Evolutionary conservation across 1,284 basidiomycete genomes (phyloP).

Genomic region (Ceratobasidium sp.): DNA sequence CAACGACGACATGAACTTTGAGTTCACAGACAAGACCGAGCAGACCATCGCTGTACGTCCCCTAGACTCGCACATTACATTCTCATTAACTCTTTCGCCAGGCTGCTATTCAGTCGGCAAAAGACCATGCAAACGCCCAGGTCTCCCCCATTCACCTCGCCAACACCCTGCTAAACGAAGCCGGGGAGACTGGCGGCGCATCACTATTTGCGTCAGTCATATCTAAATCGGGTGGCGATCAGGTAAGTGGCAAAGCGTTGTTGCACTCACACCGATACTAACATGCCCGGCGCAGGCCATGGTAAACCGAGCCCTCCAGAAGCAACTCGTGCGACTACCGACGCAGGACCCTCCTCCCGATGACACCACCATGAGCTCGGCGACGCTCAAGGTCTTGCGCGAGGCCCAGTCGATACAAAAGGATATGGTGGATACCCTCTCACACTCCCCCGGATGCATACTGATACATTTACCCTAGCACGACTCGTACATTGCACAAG

Average conservation of each 20-base stretch:
- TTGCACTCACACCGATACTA: neutral
- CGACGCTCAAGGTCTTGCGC: slow-evolving; percentile 76
- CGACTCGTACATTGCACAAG: slow-evolving; percentile 71
- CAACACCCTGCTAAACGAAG: slow-evolving; percentile 79
- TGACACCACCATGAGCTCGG: slow-evolving; percentile 75
- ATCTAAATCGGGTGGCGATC: slow-evolving; percentile 81
- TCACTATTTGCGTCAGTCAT: slow-evolving; percentile 83
- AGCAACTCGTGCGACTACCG: slow-evolving; percentile 80
- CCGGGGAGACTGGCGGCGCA: slow-evolving; percentile 55
- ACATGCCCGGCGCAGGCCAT: slow-evolving; percentile 58
- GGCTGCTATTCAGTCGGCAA: slow-evolving; percentile 82
- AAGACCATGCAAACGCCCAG: slow-evolving; percentile 85
- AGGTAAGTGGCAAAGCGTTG: slow-evolving; percentile 61
- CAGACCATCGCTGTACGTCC: slow-evolving; percentile 64
- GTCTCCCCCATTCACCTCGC: slow-evolving; percentile 84
- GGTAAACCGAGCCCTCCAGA: slow-evolving; percentile 75
- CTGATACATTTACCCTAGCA: slow-evolving; percentile 50
- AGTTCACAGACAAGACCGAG: slow-evolving; percentile 86
- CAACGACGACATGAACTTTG: slow-evolving; percentile 61
- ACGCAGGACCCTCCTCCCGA: slow-evolving; percentile 88
- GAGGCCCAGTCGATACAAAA: slow-evolving; percentile 87
- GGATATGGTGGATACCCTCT: slow-evolving; percentile 67
- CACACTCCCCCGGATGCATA: neutral
- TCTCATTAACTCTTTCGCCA: neutral
- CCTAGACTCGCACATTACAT: neutral